Conservation (phyloP, 139 green algal genomes). For the Picochlorum sp. region DNA sequence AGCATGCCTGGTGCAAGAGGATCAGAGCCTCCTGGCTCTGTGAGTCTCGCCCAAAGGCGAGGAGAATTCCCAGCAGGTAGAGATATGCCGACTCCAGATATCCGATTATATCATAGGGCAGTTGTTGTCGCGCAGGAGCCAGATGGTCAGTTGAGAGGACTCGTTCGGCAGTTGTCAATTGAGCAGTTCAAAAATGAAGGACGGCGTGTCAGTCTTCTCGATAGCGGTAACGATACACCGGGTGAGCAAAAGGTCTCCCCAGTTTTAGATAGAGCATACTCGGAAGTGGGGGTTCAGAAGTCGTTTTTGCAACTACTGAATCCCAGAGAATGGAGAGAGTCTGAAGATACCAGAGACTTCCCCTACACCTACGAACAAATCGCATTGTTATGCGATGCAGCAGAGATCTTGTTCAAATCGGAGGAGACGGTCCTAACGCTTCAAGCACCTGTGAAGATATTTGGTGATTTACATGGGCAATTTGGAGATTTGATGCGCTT, state of each 20-base stretch:
- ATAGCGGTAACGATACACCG: background rate
- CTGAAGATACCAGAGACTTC: slow-evolving; percentile 52
- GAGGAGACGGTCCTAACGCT: slow-evolving; percentile 83
- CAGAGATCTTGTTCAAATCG: slow-evolving; percentile 74
- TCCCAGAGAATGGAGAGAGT: slow-evolving; percentile 72
- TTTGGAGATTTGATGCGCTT: slow-evolving; percentile 99
- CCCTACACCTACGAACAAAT: slow-evolving; percentile 77
- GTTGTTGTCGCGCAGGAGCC: slow-evolving; percentile 78
- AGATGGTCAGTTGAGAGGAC: slow-evolving; percentile 47
- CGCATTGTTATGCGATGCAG: slow-evolving; percentile 81
- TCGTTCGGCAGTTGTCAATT: slow-evolving; percentile 92
- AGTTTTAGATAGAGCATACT: slow-evolving; percentile 36
- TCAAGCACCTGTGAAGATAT: slow-evolving; percentile 95
- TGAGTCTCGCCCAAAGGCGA: slow-evolving; percentile 31
- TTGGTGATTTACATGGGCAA: slow-evolving; percentile 97
- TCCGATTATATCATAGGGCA: slow-evolving; percentile 83
- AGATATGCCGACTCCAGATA: slow-evolving; percentile 63
- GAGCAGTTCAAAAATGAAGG: slow-evolving; percentile 98
- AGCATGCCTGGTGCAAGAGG: slow-evolving; percentile 6
- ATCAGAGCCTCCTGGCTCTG: slow-evolving; percentile 13
- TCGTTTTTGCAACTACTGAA: slow-evolving; percentile 79
- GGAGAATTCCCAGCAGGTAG: slow-evolving; percentile 22
- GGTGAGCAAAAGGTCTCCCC: slow-evolving; percentile 21
- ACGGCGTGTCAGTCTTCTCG: slow-evolving; percentile 61
- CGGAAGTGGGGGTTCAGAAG: slow-evolving; percentile 68